phyloP scores from a whole-genome alignment of 148 eudicot genomes.

The Chenopodium berlandieri region DNA sequence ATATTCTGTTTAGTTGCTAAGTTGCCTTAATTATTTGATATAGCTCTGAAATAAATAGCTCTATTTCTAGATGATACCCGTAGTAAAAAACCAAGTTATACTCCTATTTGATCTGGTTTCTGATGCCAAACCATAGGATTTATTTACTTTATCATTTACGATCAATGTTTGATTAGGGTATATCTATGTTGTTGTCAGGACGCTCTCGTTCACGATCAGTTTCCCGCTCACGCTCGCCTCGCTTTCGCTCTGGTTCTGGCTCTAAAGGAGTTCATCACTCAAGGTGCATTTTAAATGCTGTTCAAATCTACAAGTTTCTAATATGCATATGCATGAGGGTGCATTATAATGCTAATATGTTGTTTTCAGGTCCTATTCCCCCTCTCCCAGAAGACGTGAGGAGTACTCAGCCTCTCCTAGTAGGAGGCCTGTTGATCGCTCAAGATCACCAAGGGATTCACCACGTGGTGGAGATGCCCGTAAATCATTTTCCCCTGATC shows the following conservation, averaged over 20 bases:
- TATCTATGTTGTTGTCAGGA: slow-evolving; percentile 31
- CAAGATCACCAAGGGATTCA: slow-evolving; percentile 45
- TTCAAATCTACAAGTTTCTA: neutral
- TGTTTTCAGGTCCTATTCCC: slow-evolving; percentile 49
- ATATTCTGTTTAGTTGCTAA: neutral
- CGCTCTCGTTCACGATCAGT: slow-evolving; percentile 62
- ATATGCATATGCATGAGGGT: neutral
- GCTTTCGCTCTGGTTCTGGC: slow-evolving; percentile 40
- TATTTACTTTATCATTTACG: no score
- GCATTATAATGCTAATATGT: neutral
- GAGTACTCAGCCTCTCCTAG: slow-evolving; percentile 54
- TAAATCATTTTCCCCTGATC: slow-evolving; percentile 49
- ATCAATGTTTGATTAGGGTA: neutral
- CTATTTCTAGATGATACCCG: no score
- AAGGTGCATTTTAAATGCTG: slow-evolving; percentile 32
- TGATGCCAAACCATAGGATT: neutral
- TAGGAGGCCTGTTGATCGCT: slow-evolving; percentile 47
- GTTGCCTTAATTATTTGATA: neutral
- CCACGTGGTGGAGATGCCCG: slow-evolving; percentile 38
- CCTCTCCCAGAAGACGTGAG: slow-evolving; percentile 47
- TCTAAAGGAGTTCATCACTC: slow-evolving; percentile 55
- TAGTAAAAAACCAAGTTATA: no score
- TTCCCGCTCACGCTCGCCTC: slow-evolving; percentile 60
- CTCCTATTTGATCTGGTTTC: neutral
- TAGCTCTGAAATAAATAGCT: neutral